Conservation (phyloP, 2,329 filamentous ascomycete genomes). For the Nothophoma quercina region DNA sequence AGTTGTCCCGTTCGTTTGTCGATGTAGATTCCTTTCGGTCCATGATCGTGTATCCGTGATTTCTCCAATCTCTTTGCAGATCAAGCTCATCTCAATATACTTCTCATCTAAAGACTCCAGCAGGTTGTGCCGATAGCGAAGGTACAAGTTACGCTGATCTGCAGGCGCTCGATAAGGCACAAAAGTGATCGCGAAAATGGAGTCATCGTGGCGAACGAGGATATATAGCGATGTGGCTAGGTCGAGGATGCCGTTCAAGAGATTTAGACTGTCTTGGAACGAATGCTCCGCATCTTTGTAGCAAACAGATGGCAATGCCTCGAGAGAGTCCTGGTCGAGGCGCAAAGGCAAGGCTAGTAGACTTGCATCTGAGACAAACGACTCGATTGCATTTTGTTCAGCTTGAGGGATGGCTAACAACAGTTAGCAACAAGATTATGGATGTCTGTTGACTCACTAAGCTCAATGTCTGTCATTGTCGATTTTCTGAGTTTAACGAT, state of each 20-base stretch:
- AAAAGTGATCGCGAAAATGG: constrained; percentile 32
- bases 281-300: not conserved
- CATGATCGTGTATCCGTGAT: constrained; percentile 37
- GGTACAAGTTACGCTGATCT: constrained; percentile 13
- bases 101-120: constrained; percentile 23
- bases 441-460: not conserved
- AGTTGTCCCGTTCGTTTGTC: not conserved
- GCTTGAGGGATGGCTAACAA: not conserved
- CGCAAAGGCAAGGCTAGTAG: constrained; percentile 21
- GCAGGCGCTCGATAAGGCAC: constrained; percentile 30
- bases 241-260: constrained; percentile 25
- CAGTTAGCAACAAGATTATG: no score
- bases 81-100: constrained; percentile 27
- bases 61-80: constrained; percentile 40
- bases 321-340: constrained; percentile 2
- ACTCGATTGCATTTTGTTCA: constrained; percentile 14
- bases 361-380: constrained; percentile 16
- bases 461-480: not conserved
- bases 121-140: constrained; percentile 21
- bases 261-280: constrained; percentile 26
- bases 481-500: no score
- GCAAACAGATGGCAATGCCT: constrained; percentile 11
- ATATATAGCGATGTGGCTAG: constrained; percentile 28
- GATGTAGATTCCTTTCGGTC: constrained; percentile 27
- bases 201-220: constrained; percentile 24